Evolutionary conservation across 352 stramenopile species (phyloP), one percentile per base, ranked within the genome.

Genomic region (Thalassiosira mediterranea): DNA sequence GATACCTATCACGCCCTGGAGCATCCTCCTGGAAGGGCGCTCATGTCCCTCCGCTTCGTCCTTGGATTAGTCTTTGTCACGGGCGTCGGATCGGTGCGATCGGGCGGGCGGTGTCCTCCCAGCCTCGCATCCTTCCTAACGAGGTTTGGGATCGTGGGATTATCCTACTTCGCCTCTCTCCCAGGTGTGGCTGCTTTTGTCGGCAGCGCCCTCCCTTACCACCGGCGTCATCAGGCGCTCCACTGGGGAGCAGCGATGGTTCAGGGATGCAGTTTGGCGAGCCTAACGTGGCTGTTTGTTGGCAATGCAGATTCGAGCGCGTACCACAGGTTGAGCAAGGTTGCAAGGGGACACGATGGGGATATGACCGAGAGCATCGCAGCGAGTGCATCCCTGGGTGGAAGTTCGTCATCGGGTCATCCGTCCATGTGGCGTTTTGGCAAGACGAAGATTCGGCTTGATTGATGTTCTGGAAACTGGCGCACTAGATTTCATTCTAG

Each of bases 1-100:
- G 84, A 93, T 70, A 87, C 74, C 1, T 92, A 92, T 56, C 88
- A 93, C 67, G 76, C 82, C 32, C 71, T 91, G 11, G 86, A 91
- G 51, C 86, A 93, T 79, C 72, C 80, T n/a, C 88, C 88, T 26
- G 88, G 88, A 25, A 79, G 77, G 61, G 72, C 87, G 5, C 62
- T 93, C 3, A 91, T 93, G 80, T 57, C 79, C 3, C 68, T 91
- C 29, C 81, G 88, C 31, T 71, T 93, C 17, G 19, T 82, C 3
- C 63, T 91, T 11, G 83, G 80, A 5, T 46, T 91, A 15, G 38
- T 76, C 19, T 88, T 88, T 40, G 46, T 89, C 15, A 72, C 83
- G 8, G 51, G 86, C 40, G 76, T 77, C 5, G 78, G 79, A 8
- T 77, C 72, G 44, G 56, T 90, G 13, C 70, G 82, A 56, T 90